These are phyloP conservation scores for Ganoderma leucocontextum DNA, from an alignment of 1,284 basidiomycete species.

Conservation along the genomic window DNA sequence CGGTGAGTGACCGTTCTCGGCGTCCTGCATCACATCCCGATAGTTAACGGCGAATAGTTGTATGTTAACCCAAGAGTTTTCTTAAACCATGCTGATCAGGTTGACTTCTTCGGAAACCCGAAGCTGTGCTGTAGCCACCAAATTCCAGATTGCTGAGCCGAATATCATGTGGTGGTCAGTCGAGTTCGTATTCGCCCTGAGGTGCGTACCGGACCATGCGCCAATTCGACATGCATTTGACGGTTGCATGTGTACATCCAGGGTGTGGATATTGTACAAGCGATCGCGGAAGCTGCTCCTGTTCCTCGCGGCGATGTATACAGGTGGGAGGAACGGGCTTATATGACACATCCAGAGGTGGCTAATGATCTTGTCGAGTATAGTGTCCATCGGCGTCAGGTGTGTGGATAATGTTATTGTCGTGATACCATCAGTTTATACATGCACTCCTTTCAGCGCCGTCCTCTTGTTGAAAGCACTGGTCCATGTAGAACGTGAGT, in stretches of 20 bases:
- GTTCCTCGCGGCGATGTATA: slow-evolving; percentile 11
- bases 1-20: not conserved
- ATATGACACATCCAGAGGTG: not conserved
- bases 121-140: slow-evolving; percentile 10
- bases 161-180: slow-evolving; percentile 18
- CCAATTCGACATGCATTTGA: not conserved
- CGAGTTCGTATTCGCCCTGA: slow-evolving; percentile 14
- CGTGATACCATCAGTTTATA: too few species aligned
- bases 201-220: not conserved
- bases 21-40: too few species aligned
- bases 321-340: not conserved
- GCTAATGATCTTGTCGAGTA: not conserved
- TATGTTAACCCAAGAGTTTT: not conserved
- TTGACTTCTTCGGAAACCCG: not conserved
- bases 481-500: slow-evolving; percentile 2
- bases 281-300: slow-evolving; percentile 8
- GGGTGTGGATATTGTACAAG: slow-evolving; percentile 16
- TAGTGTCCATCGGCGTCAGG: slow-evolving; percentile 3
- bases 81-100: not conserved
- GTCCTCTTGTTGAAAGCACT: slow-evolving; percentile 3
- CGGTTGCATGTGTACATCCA: not conserved
- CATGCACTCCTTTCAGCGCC: not conserved
- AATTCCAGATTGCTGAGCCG: slow-evolving; percentile 9
- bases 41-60: not conserved
- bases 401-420: not conserved